Evolutionary conservation across 495 filamentous ascomycete species (phyloP), one percentile per base, ranked within the genome.

Genomic region (Articulospora tetracladia): DNA sequence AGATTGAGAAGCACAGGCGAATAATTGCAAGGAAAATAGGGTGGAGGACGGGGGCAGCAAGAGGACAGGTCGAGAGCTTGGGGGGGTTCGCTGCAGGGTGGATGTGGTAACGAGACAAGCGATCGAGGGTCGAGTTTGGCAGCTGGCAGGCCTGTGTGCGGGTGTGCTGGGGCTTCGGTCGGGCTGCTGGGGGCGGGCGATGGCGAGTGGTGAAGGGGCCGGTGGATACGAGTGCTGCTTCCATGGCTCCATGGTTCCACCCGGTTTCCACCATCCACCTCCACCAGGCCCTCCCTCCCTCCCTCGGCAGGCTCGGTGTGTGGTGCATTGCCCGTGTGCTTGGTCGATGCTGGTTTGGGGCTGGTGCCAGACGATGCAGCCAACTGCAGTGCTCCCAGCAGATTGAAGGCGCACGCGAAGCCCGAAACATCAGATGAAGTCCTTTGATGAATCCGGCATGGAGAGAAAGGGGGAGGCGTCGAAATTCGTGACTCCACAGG

Each of bases 11-110:
- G 69, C 57, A 69, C 66, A 65, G 67, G 71, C 67, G 72, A 74
- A 72, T 72, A 69, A 71, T 67, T 71, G 75, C 64, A 63, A 72
- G 72, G 77, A 76, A 74, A 72, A 69, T 68, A 69, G 70, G 72
- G 73, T 70, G 70, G 73, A 73, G 73, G 77, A 74, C 74, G 74
- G 76, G 72, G 76, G 73, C 70, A 70, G 67, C 30, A 44, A 44
- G 39, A 44, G 39, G 39, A 44, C 39, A 44, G 39, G 8, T 44
- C 39, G 11, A 25, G 25, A 50, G 47, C 47, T 27, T 50, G 47
- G 15, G n/a, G 34, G n/a, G 34, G 19, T 47, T 23, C 41, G 25
- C 49, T 52, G 10, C 13, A 28, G 49, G 49, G 24, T 2, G 2
- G 13, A 13, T 54, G 51, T 25, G 25, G 39, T 12, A 19, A 11